A percentile compares a stretch with the other conserved stretches of the same genome.
Evolutionary conservation across 2,329 filamentous ascomycete genomes (phyloP).

Genomic region (Arachnopeziza araneosa): DNA sequence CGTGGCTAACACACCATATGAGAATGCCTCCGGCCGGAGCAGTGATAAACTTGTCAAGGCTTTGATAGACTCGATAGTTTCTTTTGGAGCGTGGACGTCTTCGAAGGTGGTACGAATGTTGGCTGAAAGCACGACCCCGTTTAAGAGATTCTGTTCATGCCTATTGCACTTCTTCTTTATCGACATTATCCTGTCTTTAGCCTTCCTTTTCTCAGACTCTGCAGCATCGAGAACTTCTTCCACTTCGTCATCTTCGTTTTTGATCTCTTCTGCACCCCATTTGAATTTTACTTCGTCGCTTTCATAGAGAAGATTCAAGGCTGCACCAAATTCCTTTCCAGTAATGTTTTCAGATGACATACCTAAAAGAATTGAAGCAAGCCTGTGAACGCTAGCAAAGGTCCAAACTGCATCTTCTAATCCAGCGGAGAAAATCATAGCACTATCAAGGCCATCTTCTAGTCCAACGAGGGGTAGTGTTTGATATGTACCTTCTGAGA

Average conservation of each 20-base stretch:
- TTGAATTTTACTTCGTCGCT: constrained; percentile 43
- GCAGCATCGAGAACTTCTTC: constrained; percentile 20
- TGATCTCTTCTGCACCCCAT: constrained; percentile 37
- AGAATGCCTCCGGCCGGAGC: constrained; percentile 86
- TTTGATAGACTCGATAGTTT: constrained; percentile 82
- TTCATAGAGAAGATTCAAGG: constrained; percentile 36
- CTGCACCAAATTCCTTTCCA: constrained; percentile 32
- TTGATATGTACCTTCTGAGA: constrained; percentile 20
- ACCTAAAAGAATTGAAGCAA: constrained; percentile 46
- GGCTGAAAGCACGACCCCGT: constrained; percentile 73
- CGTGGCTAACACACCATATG: constrained; percentile 84
- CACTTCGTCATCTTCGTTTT: constrained; percentile 33
- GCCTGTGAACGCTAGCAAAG: constrained; percentile 55
- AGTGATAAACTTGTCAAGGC: constrained; percentile 85
- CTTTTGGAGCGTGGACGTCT: constrained; percentile 75
- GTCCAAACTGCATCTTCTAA: constrained; percentile 50
- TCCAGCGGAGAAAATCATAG: constrained; percentile 28
- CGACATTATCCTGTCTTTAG: constrained; percentile 27
- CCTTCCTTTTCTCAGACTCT: constrained; percentile 31
- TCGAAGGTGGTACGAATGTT: constrained; percentile 83
- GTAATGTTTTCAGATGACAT: constrained; percentile 31
- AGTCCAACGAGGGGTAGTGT: constrained; percentile 19
- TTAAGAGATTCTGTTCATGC: constrained; percentile 77
- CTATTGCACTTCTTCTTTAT: constrained; percentile 57
- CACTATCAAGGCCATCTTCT: constrained; percentile 23